phyloP scores from a whole-genome alignment of 2,329 filamentous ascomycete genomes.

The Phaeomoniella chlamydospora region DNA sequence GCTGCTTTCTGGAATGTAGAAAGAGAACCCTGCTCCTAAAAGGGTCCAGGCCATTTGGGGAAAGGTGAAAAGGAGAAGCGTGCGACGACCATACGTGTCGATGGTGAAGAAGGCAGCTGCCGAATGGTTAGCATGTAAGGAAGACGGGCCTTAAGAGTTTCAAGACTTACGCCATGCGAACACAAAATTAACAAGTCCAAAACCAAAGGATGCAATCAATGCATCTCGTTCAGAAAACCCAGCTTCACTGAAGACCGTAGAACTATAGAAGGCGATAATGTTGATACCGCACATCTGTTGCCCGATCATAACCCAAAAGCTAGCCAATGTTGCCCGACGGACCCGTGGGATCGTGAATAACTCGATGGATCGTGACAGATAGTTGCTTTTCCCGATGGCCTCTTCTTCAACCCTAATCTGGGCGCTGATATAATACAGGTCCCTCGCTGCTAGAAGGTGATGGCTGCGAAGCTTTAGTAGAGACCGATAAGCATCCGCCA shows the following conservation, averaged over 20 bases:
- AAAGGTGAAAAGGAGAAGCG: conserved; percentile 41
- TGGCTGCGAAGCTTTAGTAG: conserved; percentile 14
- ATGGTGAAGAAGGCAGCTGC: conserved; percentile 40
- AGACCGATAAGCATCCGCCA: conserved; percentile 13
- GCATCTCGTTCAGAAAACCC: conserved; percentile 30
- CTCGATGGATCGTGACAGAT: conserved; percentile 26
- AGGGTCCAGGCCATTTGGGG: conserved; percentile 36
- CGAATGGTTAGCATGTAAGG: background rate
- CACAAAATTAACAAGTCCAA: conserved; percentile 50
- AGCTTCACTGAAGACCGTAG: conserved; percentile 40
- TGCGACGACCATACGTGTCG: conserved; percentile 44
- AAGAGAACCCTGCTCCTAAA: conserved; percentile 24
- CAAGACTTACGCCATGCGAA: conserved; percentile 28
- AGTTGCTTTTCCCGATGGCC: conserved; percentile 34
- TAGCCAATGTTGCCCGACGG: conserved; percentile 15
- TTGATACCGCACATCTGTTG: conserved; percentile 35
- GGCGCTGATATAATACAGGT: conserved; percentile 36
- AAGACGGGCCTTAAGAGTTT: too few relatives aligned
- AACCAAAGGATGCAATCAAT: conserved; percentile 41
- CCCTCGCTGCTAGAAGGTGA: conserved; percentile 30
- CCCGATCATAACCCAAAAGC: conserved; percentile 17
- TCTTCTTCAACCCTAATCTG: conserved; percentile 35
- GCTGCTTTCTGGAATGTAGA: conserved; percentile 18
- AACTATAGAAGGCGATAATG: conserved; percentile 59
- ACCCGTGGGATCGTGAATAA: conserved; percentile 17